A percentile compares a stretch with the other conserved stretches of the same genome.
Evolutionary conservation across 2,329 filamentous ascomycete species (phyloP).

Genomic region (Paecilomyces fulvus): DNA sequence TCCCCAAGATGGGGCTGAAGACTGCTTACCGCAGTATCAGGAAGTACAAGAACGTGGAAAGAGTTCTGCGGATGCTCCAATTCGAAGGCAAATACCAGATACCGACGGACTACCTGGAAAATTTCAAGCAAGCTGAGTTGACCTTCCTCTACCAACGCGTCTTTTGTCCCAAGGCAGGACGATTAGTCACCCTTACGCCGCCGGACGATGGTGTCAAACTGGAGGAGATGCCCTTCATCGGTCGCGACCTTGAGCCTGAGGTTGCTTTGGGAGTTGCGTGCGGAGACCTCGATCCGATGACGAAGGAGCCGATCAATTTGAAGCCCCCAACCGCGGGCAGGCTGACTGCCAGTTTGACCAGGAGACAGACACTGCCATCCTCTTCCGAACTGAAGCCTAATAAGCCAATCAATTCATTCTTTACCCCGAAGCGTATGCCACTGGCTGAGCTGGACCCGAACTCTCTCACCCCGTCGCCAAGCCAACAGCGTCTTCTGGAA

Average conservation of each 20-base stretch:
- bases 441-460: slow-evolving; percentile 62
- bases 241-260: slow-evolving; percentile 58
- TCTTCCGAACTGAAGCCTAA: slow-evolving; percentile 49
- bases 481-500: slow-evolving; percentile 51
- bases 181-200: slow-evolving; percentile 67
- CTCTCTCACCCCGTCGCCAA: slow-evolving; percentile 57
- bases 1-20: slow-evolving; percentile 81
- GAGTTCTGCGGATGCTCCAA: slow-evolving; percentile 69
- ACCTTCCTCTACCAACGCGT: slow-evolving; percentile 95
- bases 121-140: slow-evolving; percentile 77
- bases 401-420: slow-evolving; percentile 56
- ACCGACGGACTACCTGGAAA: slow-evolving; percentile 69
- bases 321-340: slow-evolving; percentile 24
- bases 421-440: slow-evolving; percentile 55
- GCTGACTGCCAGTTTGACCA: slow-evolving; percentile 25
- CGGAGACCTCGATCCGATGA: slow-evolving; percentile 83
- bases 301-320: slow-evolving; percentile 56
- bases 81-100: slow-evolving; percentile 82
- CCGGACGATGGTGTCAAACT: slow-evolving; percentile 55
- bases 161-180: slow-evolving; percentile 66
- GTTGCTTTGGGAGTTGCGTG: slow-evolving; percentile 65
- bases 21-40: slow-evolving; percentile 85
- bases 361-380: slow-evolving; percentile 34
- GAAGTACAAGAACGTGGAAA: slow-evolving; percentile 81
- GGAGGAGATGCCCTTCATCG: slow-evolving; percentile 73